These are phyloP conservation scores for Heterobasidion annosum DNA, from an alignment of 1,284 basidiomycete species.

Conservation along the genomic window DNA sequence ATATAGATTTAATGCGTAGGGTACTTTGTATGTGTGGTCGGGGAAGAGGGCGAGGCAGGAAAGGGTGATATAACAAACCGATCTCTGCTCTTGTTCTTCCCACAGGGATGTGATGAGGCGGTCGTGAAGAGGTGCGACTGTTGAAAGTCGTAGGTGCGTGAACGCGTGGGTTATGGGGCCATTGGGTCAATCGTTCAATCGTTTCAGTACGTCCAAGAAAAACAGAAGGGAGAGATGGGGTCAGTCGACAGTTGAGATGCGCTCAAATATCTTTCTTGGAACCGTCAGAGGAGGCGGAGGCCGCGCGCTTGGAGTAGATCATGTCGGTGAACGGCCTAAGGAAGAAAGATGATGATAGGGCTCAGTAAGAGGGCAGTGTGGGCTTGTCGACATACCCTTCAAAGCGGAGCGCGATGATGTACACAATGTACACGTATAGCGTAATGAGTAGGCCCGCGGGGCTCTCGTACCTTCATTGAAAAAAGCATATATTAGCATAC, in stretches of 20 bases:
- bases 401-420: conserved; percentile 73
- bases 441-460: conserved; percentile 76
- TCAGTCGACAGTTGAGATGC: not conserved
- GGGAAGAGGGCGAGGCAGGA: too few species aligned
- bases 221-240: not conserved
- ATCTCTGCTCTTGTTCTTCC: too few species aligned
- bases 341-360: conserved; percentile 2
- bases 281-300: conserved; percentile 12
- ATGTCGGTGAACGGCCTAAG: conserved; percentile 72
- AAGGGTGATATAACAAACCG: too few species aligned
- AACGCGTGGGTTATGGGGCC: not conserved
- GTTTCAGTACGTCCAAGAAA: too few species aligned
- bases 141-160: conserved; percentile 3
- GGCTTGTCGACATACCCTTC: conserved; percentile 56
- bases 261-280: conserved; percentile 22
- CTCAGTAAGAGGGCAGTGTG: too few species aligned
- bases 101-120: too few species aligned
- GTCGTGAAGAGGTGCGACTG: not conserved
- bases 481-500: not conserved
- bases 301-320: conserved; percentile 63
- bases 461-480: conserved; percentile 58
- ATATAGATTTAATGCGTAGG: conserved; percentile 1
- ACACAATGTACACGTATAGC: conserved; percentile 74
- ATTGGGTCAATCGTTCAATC: not conserved
- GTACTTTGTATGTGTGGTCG: not conserved